Evolutionary conservation across 2,329 filamentous ascomycete species (phyloP), one percentile per base, ranked within the genome.

Genomic region (Aspergillus alliaceus): DNA sequence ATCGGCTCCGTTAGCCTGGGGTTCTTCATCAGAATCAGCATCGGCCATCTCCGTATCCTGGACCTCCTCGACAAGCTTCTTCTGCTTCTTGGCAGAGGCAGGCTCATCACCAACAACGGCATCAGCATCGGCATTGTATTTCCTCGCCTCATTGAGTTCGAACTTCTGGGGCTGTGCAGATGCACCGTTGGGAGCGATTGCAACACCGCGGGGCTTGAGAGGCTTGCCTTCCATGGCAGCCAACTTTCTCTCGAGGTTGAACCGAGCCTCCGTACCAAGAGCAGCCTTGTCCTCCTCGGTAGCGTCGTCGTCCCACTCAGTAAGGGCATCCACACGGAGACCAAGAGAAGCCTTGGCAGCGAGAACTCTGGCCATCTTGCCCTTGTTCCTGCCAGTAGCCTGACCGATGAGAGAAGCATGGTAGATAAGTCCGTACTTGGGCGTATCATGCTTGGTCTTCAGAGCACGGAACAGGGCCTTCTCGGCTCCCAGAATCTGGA

Each of bases 391-490:
- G 70, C 95, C 95, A 20, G 91, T 96, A 29, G 95, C 95, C 80
- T 99, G 95, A 44, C 95, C 96, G 64, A 99, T 96, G 46, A 99
- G 85, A 27, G 91, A 95, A 49, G 90, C 90, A 77, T 96, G 90
- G 80, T 95, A 96, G 74, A 96, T 91, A 64, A 96, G 84, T 84
- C 95, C 95, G 71, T 98, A 99, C 79, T 98, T 99, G 72, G 95
- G 95, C 37, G 95, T 99, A 72, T 97, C 92, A 77, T 98, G 93
- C 84, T 99, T 98, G 50, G 95, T 99, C 86, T 99, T 99, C 63
- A 99, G 84, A 20, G 95, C 95, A 71, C 95, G 88, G 88, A 99
- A 99, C 44, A 99, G 86, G 7, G 95, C 95, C 84, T 99, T 99
- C 82, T 99, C 95, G 59, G 95, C 95, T 82, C 95, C 95, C 56